Conservation (phyloP, 1,139 yeast species). For the Meyerozyma elateridarum region DNA sequence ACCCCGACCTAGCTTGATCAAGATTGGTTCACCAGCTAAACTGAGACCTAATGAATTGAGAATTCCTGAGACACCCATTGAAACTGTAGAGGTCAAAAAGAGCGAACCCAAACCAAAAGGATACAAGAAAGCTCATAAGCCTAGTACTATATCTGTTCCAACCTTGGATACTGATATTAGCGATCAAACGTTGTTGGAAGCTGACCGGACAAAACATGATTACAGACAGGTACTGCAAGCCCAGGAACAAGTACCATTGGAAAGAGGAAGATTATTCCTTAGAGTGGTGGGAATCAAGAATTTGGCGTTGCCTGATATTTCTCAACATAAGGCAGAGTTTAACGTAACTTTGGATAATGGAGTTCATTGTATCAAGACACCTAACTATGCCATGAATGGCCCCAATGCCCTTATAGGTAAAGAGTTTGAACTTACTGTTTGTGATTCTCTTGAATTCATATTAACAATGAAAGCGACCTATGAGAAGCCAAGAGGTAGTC, state of each 20-base stretch:
- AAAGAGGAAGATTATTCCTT: constrained; percentile 72
- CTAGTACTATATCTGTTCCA: constrained; percentile 26
- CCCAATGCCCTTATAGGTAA: constrained; percentile 52
- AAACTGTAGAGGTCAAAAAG: constrained; percentile 11
- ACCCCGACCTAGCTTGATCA: constrained; percentile 28
- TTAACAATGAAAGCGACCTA: constrained; percentile 70
- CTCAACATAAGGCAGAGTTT: constrained; percentile 56
- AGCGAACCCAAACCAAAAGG: constrained; percentile 1
- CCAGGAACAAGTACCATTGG: constrained; percentile 21
- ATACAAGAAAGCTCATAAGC: constrained; percentile 7
- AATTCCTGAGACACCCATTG: constrained; percentile 9
- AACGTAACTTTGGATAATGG: constrained; percentile 83
- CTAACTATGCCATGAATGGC: constrained; percentile 46
- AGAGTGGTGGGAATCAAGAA: constrained; percentile 57
- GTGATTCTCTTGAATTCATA: constrained; percentile 60
- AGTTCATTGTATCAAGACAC: constrained; percentile 77
- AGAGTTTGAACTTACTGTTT: constrained; percentile 81
- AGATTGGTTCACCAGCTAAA: constrained; percentile 38
- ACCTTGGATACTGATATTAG: constrained; percentile 18
- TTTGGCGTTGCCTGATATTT: constrained; percentile 53
- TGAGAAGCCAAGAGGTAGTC: constrained; percentile 47
- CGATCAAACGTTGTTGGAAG: constrained; percentile 10
- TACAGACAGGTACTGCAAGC: constrained; percentile 2
- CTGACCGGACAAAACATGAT: background rate
- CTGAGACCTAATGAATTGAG: no score